Base-by-base conservation (phyloP, 495 filamentous ascomycete genomes). In the Parathielavia appendiculata region DNA sequence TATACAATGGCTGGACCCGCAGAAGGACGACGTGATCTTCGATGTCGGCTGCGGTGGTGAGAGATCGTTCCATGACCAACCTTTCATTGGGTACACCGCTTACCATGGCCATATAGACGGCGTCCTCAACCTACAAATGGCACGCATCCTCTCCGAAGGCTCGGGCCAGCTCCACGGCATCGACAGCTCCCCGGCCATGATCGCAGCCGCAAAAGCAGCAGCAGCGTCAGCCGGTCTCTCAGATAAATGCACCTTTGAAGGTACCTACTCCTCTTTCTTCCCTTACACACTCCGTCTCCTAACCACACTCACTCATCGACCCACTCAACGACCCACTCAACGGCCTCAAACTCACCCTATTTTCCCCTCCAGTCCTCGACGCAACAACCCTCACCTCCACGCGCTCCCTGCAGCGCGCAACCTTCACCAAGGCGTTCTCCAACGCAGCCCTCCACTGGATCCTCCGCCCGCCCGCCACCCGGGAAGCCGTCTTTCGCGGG, bases 391-490 rank as follows among this genome's bases (percentile, higher is more conserved):
- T 75, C 36, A 23, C 61, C 34, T 20, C 23, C 17, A 38, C 54
- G 23, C 26, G 63, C 17, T 52, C 63, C 41, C 66, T 74, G 0
- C 70, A 71, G 30, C 44, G 38, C 1, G 60, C 57, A 38, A 20
- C 57, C 60, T 77, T 73, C 75, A 81, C 80, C 60, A 90, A 89
- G 67, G 75, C 88, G 60, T 87, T 91, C 67, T 89, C 85, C 41
- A 91, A 91, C 64, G 88, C 88, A 0, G 89, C 88, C 0, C 69
- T 91, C 41, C 57, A 92, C 72, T 92, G 88, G 88, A 85, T 92
- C 64, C 76, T 91, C 20, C 76, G 55, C 17, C 66, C 55, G 54
- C 68, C 40, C 66, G 73, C 41, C 57, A 60, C 56, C 4, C 57
- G 63, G 50, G 57, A 62, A 1, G 56, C 38, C 26, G 73, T 78